Percentiles rank a stretch among this genome's conserved stretches.
These are phyloP conservation scores for Pleurotus ostreatus DNA, from an alignment of 768 basidiomycete genomes.

Conservation along the genomic window DNA sequence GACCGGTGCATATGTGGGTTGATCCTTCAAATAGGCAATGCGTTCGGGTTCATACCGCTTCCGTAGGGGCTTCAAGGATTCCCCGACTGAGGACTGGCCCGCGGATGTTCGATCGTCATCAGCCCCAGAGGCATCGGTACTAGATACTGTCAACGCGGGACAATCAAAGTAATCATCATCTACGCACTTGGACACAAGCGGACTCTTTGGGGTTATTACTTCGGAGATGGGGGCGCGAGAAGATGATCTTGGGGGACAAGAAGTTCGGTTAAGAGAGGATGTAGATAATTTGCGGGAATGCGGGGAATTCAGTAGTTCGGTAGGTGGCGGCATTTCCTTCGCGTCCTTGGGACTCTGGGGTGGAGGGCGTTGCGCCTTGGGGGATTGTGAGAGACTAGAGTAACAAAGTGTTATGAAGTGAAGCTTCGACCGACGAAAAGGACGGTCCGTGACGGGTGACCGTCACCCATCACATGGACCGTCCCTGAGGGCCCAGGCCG, in stretches of 20 bases:
- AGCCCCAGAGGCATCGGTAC: slow-evolving; percentile 17
- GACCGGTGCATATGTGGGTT: slow-evolving; percentile 51
- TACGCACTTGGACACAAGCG: not conserved
- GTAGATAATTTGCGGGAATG: slow-evolving; percentile 17
- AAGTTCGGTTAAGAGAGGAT: slow-evolving; percentile 26
- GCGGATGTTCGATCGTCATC: slow-evolving; percentile 51
- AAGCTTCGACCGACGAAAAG: too few species aligned
- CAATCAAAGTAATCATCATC: not conserved
- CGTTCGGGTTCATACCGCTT: slow-evolving; percentile 62
- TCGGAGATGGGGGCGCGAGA: slow-evolving; percentile 16
- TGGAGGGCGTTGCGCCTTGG: slow-evolving; percentile 10
- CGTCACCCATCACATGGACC: too few species aligned
- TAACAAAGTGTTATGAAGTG: not conserved
- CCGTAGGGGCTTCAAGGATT: slow-evolving; percentile 14
- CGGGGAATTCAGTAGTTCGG: slow-evolving; percentile 11
- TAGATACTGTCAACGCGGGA: not conserved
- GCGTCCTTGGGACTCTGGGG: slow-evolving; percentile 10
- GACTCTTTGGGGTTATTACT: slow-evolving; percentile 14
- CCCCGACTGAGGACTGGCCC: slow-evolving; percentile 46
- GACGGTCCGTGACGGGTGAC: too few species aligned
- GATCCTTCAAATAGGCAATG: slow-evolving; percentile 58
- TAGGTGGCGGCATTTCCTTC: slow-evolving; percentile 10
- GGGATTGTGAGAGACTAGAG: not conserved
- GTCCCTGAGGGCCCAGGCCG: too few species aligned
- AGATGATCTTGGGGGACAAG: slow-evolving; percentile 10